Evolutionary conservation across 352 stramenopile genomes (phyloP), one percentile per base, ranked within the genome.

Genomic region (Phytophthora idaei): DNA sequence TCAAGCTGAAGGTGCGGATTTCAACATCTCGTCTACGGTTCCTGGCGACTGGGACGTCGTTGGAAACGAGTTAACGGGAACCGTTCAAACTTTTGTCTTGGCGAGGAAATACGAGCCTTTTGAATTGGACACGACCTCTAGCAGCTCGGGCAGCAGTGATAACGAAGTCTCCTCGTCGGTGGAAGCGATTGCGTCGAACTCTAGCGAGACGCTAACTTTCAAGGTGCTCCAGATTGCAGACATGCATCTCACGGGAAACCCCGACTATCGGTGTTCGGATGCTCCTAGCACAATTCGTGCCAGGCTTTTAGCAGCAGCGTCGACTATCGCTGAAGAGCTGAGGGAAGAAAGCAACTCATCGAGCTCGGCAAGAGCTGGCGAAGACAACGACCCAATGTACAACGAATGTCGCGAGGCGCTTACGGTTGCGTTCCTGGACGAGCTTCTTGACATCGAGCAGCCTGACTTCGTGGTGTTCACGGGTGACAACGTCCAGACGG

Each of bases 141-240:
- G 4, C 27, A 57, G 41, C 47, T 10, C 54, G 49, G 29, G 28
- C 15, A 55, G 31, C 27, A 39, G 34, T 9, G 31, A 53, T 34
- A 50, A 67, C 2, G 39, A 67, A 12, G 65, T 77, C 14, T 69
- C 77, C 14, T 76, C 74, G 14, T 66, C 75, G 4, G 51, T 70
- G n/a, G 74, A 71, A 36, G 64, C 69, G 5, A 14, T 64, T 54
- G 58, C 53, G 1, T 76, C 69, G 11, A 76, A 49, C 34, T 57
- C 66, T 21, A 60, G 29, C 46, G 57, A 75, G 17, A 49, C 64
- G 11, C 61, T 90, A 1, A 51, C 75, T 10, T 88, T 85, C 64
- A 85, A 84, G 72, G 75, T 93, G 36, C 64, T 93, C 12, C 84
- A 93, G 71, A 64, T 93, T 47, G 80, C 84, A 0, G 84, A 93